phyloP scores from a whole-genome alignment of 1,139 yeast genomes.

The Yamadazyma spencermartinsiae region DNA sequence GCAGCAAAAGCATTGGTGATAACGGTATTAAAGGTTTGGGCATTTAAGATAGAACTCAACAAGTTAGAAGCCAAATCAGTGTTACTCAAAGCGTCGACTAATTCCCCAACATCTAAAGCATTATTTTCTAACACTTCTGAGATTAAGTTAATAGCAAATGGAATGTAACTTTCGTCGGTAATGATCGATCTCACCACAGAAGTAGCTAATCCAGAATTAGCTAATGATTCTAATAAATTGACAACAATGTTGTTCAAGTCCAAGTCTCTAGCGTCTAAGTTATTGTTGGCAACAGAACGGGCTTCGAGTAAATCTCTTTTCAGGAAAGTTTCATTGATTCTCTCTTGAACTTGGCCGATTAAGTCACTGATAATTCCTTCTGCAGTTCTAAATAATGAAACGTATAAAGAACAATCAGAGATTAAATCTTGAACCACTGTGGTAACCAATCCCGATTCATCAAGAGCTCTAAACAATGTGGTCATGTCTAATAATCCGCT shows the following conservation, averaged over 20 bases:
- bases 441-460: slow-evolving; percentile 38
- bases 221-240: slow-evolving; percentile 43
- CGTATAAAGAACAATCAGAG: slow-evolving; percentile 43
- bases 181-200: slow-evolving; percentile 42
- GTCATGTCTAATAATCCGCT: slow-evolving; percentile 35
- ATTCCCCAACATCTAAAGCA: slow-evolving; percentile 28
- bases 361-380: slow-evolving; percentile 28
- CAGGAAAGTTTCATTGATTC: slow-evolving; percentile 15
- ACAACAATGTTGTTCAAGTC: slow-evolving; percentile 26
- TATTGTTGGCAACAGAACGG: slow-evolving; percentile 14
- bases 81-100: slow-evolving; percentile 34
- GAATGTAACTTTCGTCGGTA: slow-evolving; percentile 39
- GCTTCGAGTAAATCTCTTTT: slow-evolving; percentile 19
- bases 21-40: slow-evolving; percentile 38
- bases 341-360: slow-evolving; percentile 27
- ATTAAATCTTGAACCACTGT: slow-evolving; percentile 40
- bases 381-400: slow-evolving; percentile 36
- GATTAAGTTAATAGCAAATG: slow-evolving; percentile 39
- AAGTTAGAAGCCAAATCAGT: slow-evolving; percentile 41
- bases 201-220: slow-evolving; percentile 43
- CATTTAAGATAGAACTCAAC: slow-evolving; percentile 35
- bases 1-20: slow-evolving; percentile 45
- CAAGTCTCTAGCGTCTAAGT: slow-evolving; percentile 6
- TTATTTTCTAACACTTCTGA: slow-evolving; percentile 29
- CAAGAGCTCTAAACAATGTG: slow-evolving; percentile 39